Evolutionary conservation across 1,284 basidiomycete genomes (phyloP).

Genomic region (Leccinum pallidistipes): DNA sequence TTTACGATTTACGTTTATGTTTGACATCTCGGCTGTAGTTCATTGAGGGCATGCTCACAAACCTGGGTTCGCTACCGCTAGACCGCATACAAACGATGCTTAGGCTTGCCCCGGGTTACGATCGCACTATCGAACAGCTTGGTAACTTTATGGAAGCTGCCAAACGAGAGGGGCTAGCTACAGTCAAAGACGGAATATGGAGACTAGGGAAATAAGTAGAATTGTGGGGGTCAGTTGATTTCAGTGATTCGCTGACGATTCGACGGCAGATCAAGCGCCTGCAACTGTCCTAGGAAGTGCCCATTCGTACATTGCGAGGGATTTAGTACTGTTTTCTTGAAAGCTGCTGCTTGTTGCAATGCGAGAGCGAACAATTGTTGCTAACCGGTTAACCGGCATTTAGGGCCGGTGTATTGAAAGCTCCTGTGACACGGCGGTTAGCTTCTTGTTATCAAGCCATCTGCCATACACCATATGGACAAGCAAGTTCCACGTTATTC

Average conservation of each 20-base stretch:
- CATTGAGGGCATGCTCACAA: conserved; percentile 84
- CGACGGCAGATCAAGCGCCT: background rate
- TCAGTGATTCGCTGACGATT: background rate
- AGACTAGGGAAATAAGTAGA: conserved; percentile 43
- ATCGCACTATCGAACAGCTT: conserved; percentile 75
- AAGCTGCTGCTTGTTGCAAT: conserved; percentile 9
- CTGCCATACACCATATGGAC: conserved; percentile 20
- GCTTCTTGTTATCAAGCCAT: conserved; percentile 17
- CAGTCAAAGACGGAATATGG: conserved; percentile 74
- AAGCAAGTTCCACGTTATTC: conserved; percentile 50
- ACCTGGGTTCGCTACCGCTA: conserved; percentile 69
- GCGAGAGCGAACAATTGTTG: background rate
- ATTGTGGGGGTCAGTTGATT: background rate
- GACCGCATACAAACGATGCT: conserved; percentile 84
- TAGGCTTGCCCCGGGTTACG: conserved; percentile 76
- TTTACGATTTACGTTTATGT: background rate
- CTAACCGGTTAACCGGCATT: conserved; percentile 17
- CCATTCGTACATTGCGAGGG: background rate
- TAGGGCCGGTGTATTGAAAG: conserved; percentile 30
- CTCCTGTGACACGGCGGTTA: background rate
- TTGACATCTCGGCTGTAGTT: conserved; percentile 46
- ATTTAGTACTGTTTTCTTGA: background rate
- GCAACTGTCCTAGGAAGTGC: background rate
- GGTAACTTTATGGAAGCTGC: conserved; percentile 77
- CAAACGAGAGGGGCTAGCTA: conserved; percentile 72